Evolutionary conservation across 2,329 filamentous ascomycete species (phyloP).

Genomic region (Pyrenophora teres): DNA sequence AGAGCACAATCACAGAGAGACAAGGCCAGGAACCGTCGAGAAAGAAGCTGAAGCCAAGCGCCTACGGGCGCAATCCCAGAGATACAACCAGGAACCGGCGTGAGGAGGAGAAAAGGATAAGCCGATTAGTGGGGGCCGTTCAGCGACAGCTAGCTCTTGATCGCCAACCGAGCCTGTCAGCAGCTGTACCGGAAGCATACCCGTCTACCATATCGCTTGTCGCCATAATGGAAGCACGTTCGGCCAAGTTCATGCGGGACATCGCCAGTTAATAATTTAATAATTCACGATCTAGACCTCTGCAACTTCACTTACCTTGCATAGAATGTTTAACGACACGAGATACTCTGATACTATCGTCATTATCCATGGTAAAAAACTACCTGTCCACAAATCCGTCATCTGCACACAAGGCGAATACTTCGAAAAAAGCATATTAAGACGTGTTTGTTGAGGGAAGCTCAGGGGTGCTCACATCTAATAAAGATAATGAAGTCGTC

Average conservation of each 20-base stretch:
- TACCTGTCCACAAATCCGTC: conserved; percentile 13
- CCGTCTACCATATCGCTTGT: conserved; percentile 2
- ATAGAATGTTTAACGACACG: conserved; percentile 16
- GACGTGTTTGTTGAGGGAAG: too few species aligned
- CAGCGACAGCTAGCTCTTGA: conserved; percentile 3
- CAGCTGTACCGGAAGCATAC: not conserved
- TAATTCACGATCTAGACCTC: not conserved
- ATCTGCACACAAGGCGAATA: conserved; percentile 20
- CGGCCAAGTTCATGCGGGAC: not conserved
- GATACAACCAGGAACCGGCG: not conserved
- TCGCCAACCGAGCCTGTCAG: not conserved
- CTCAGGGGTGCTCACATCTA: too few species aligned
- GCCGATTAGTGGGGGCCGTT: not conserved
- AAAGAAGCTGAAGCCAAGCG: too few species aligned
- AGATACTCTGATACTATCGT: conserved; percentile 16
- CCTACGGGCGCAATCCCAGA: conserved; percentile 7
- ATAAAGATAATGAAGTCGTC: too few species aligned
- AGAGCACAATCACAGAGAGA: too few species aligned
- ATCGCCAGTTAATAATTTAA: conserved; percentile 9
- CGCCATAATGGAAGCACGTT: conserved; percentile 2
- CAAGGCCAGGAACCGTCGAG: too few species aligned
- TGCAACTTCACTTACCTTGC: not conserved
- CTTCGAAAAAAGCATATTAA: too few species aligned
- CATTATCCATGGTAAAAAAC: conserved; percentile 6
- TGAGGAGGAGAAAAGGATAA: conserved; percentile 2